Conservation (phyloP, 306 rosid genomes). For the Castanopsis chinensis region DNA sequence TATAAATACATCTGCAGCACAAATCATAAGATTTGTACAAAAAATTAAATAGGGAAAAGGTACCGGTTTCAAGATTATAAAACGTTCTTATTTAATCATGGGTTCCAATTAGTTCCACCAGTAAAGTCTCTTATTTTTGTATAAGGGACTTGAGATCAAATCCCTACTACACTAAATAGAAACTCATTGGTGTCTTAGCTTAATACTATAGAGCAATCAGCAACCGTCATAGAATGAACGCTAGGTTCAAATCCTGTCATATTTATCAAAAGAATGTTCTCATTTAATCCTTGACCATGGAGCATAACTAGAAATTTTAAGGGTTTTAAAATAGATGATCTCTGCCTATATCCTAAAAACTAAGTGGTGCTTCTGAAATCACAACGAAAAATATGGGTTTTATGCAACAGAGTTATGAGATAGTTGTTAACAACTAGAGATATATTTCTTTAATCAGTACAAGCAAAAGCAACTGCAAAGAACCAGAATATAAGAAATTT, state of each 20-base stretch:
- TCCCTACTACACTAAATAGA: too few species aligned
- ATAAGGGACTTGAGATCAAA: too few species aligned
- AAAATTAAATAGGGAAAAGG: background rate
- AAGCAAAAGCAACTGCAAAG: background rate
- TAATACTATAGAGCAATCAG: too few species aligned
- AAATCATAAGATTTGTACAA: too few species aligned
- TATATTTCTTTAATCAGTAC: background rate
- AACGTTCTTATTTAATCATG: background rate
- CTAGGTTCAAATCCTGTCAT: too few species aligned
- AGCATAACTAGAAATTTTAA: background rate
- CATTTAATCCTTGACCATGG: background rate
- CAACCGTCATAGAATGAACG: too few species aligned
- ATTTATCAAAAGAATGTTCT: background rate
- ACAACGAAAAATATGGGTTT: background rate
- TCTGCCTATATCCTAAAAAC: background rate
- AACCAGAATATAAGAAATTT: background rate
- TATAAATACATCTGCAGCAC: too few species aligned
- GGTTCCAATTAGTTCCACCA: too few species aligned
- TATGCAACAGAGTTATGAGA: background rate
- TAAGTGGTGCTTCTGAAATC: background rate
- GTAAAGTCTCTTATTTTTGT: too few species aligned
- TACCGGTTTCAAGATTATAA: background rate
- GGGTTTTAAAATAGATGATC: background rate
- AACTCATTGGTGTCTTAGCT: too few species aligned
- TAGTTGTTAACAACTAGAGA: too few species aligned